A percentile compares a stretch with the other conserved stretches of the same genome.
These are phyloP conservation scores for Zasmidium cellare DNA, from an alignment of 2,329 filamentous ascomycete genomes.

Conservation along the genomic window DNA sequence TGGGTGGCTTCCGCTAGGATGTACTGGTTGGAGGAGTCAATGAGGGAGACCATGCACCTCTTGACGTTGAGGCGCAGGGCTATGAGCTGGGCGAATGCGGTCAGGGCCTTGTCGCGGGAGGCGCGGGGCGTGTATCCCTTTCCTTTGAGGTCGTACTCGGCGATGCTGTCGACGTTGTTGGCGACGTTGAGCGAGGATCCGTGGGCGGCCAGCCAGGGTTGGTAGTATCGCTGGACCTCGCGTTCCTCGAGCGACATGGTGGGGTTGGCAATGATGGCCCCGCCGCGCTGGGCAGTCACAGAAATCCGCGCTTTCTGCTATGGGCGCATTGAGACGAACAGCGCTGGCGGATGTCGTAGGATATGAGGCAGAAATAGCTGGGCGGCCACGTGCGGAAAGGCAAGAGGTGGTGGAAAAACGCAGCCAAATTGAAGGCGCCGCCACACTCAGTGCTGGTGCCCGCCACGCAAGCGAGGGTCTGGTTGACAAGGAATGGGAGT, in stretches of 20 bases:
- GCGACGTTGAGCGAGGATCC: constrained; percentile 27
- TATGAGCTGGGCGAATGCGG: constrained; percentile 47
- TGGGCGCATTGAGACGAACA: too few species aligned
- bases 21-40: constrained; percentile 51
- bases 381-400: neutral
- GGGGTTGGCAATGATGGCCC: neutral
- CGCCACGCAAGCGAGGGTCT: neutral
- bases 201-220: constrained; percentile 28
- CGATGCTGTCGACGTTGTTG: constrained; percentile 26
- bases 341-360: too few species aligned
- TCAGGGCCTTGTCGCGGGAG: constrained; percentile 38
- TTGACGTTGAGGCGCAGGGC: constrained; percentile 38
- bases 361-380: neutral
- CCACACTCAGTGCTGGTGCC: neutral
- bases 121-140: constrained; percentile 24
- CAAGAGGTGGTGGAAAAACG: neutral
- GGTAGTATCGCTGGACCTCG: constrained; percentile 20
- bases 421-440: neutral
- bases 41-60: constrained; percentile 44
- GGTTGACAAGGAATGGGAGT: neutral
- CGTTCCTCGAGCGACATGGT: neutral
- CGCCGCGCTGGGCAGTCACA: too few species aligned
- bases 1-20: constrained; percentile 54
- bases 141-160: constrained; percentile 21
- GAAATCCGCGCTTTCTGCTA: too few species aligned